These are phyloP conservation scores for Glarea lozoyensis DNA, from an alignment of 495 filamentous ascomycete species.

Conservation along the genomic window DNA sequence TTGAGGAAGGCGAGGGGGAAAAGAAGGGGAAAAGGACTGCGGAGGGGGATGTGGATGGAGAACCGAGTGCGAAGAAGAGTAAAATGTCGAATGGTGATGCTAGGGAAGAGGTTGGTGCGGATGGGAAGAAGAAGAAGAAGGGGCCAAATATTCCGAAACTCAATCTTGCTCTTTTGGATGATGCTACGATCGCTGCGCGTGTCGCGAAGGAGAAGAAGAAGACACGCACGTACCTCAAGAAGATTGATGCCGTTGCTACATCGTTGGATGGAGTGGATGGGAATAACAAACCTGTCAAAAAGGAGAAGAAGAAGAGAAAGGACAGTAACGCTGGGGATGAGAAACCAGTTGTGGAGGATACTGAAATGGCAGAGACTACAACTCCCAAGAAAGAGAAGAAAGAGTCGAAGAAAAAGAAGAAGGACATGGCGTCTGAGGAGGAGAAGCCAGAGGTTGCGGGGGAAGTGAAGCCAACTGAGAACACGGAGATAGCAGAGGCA, in stretches of 20 bases:
- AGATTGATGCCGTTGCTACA: not conserved
- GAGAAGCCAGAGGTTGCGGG: not conserved
- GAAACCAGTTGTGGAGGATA: not conserved
- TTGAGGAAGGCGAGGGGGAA: not conserved
- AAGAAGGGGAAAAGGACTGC: not conserved
- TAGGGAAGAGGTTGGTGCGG: conserved; percentile 14
- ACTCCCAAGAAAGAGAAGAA: not conserved
- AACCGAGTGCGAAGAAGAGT: conserved; percentile 4
- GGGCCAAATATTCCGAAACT: conserved; percentile 16
- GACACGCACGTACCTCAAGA: not conserved
- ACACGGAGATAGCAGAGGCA: conserved; percentile 1
- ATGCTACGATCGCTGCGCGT: not conserved
- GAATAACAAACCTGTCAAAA: not conserved
- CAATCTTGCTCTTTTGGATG: not conserved
- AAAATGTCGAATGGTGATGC: conserved; percentile 15
- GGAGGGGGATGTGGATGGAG: not conserved
- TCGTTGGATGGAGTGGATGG: too few relatives aligned
- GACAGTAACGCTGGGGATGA: not conserved
- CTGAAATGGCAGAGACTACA: not conserved
- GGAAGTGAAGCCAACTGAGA: not conserved
- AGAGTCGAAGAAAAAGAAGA: not conserved
- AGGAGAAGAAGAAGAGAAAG: not conserved
- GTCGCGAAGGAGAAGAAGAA: not conserved
- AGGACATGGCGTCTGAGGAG: not conserved
- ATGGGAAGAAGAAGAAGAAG: conserved; percentile 17